Evolutionary conservation across 2,329 filamentous ascomycete species (phyloP).

Genomic region (Epichloe scottii): DNA sequence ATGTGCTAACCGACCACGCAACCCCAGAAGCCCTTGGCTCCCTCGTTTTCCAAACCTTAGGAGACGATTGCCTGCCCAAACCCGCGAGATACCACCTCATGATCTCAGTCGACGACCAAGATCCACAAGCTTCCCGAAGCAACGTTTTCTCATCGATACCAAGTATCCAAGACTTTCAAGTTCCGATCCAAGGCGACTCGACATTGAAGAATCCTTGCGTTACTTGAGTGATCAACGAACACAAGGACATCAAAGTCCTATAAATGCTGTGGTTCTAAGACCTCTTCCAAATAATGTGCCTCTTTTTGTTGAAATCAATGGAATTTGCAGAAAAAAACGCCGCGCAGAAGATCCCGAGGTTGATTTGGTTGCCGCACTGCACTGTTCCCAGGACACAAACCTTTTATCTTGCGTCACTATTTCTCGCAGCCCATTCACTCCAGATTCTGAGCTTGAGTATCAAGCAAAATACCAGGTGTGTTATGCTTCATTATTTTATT

Average conservation of each 20-base stretch:
- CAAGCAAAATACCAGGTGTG: conserved; percentile 2
- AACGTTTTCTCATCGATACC: conserved; percentile 3
- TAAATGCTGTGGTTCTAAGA: not conserved
- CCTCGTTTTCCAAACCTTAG: conserved; percentile 2
- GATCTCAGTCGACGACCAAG: not conserved
- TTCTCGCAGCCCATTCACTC: not conserved
- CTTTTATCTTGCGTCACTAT: conserved; percentile 4
- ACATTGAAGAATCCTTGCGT: not conserved
- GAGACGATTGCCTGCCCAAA: not conserved
- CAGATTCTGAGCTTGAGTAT: conserved; percentile 1
- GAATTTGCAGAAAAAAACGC: conserved; percentile 17
- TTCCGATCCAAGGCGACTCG: not conserved
- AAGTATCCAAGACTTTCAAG: not conserved
- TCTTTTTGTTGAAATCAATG: conserved; percentile 14
- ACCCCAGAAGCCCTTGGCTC: conserved; percentile 4
- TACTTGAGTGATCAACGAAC: not conserved
- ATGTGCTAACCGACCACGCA: conserved; percentile 4
- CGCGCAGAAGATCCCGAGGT: conserved; percentile 18
- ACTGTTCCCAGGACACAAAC: conserved; percentile 2
- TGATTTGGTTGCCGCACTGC: conserved; percentile 16
- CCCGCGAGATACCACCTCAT: not conserved
- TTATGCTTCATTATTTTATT: not conserved
- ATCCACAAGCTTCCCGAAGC: not conserved
- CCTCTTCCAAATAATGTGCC: not conserved
- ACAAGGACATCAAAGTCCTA: not conserved